Evolutionary conservation across 169 alveolate genomes (phyloP).

Genomic region (Eimeria praecox): DNA sequence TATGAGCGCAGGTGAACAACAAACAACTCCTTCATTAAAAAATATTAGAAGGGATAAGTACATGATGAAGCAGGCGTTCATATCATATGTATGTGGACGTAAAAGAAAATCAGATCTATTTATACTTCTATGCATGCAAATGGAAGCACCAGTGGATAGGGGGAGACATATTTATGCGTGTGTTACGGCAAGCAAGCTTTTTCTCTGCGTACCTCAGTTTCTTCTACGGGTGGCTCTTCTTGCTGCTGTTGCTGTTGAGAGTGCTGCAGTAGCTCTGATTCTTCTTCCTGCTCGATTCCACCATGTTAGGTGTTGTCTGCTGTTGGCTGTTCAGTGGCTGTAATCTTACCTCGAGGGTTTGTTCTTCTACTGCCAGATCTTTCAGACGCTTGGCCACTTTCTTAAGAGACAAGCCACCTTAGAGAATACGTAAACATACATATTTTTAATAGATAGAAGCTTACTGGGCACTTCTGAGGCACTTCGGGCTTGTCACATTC

Average conservation of each 20-base stretch:
- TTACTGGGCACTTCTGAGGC: constrained; percentile 62
- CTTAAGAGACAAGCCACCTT: not conserved
- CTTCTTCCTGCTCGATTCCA: constrained; percentile 43
- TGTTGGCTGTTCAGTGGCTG: not conserved
- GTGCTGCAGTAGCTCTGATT: constrained; percentile 38
- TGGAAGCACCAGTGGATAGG: not conserved
- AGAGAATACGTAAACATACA: not conserved
- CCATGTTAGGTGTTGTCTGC: not conserved
- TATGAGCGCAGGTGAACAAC: not conserved
- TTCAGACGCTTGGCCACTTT: constrained; percentile 28
- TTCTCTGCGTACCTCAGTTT: not conserved
- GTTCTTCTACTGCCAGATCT: constrained; percentile 42
- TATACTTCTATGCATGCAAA: not conserved
- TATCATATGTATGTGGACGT: not conserved
- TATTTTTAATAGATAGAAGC: not conserved
- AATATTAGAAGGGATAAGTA: too few species aligned
- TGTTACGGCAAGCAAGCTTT: not conserved
- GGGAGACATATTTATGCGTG: not conserved
- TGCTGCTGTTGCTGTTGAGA: not conserved
- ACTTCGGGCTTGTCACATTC: constrained; percentile 65
- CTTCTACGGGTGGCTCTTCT: not conserved
- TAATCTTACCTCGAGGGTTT: constrained; percentile 50
- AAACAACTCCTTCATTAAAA: too few species aligned
- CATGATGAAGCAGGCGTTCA: not conserved
- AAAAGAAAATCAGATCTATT: too few species aligned